phyloP scores from a whole-genome alignment of 164 flowering plant species.

The Berberis thunbergii region DNA sequence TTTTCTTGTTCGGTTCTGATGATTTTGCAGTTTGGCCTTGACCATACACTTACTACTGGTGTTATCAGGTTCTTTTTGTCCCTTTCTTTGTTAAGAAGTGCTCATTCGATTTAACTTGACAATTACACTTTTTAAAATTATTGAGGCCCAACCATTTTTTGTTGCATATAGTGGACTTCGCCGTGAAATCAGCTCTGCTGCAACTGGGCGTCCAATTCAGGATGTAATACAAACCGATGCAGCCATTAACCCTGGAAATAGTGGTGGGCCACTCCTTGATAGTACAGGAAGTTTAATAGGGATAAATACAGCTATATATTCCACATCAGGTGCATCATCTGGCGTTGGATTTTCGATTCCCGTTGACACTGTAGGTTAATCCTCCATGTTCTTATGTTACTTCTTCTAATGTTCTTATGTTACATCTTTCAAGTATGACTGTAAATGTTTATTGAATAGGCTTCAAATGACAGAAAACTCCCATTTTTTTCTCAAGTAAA shows the following conservation, averaged over 20 bases:
- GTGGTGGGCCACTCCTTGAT: conserved; percentile 98
- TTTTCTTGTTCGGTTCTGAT: background rate
- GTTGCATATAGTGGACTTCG: conserved; percentile 57
- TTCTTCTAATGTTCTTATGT: background rate
- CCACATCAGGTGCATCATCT: conserved; percentile 97
- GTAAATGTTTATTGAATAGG: background rate
- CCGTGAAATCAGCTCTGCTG: conserved; percentile 95
- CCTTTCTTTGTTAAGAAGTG: too few relatives aligned
- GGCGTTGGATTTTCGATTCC: conserved; percentile 98
- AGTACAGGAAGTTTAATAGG: conserved; percentile 92
- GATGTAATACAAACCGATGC: conserved; percentile 99
- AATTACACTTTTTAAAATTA: too few relatives aligned
- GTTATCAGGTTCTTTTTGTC: conserved; percentile 63
- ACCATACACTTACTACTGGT: conserved; percentile 97
- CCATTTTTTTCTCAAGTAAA: background rate
- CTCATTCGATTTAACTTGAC: too few relatives aligned
- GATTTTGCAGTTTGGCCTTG: conserved; percentile 87
- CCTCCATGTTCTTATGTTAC: background rate
- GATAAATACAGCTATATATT: conserved; percentile 91
- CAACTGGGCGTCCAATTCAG: conserved; percentile 94
- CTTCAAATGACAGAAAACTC: background rate
- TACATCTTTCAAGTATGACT: background rate
- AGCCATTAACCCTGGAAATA: conserved; percentile 95
- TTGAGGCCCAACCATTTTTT: too few relatives aligned
- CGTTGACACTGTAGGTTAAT: conserved; percentile 71